A percentile compares a stretch with the other conserved stretches of the same genome.
phyloP scores from a whole-genome alignment of 257 asterid genomes.

The Lithospermum erythrorhizon region DNA sequence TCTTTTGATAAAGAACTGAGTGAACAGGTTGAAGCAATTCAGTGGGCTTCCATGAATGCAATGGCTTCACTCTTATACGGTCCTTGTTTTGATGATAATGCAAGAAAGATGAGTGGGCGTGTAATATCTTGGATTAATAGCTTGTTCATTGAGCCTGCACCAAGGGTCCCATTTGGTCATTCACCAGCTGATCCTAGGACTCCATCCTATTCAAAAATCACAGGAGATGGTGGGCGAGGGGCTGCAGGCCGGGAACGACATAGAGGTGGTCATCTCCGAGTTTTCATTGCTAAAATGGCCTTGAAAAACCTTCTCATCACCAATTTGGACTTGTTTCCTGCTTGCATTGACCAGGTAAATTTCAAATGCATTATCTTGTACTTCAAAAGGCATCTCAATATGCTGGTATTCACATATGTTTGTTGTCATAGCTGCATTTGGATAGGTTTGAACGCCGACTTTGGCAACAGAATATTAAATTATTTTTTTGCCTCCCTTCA shows the following conservation, averaged over 20 bases:
- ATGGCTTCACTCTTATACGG: constrained; percentile 97
- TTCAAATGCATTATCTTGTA: constrained; percentile 2
- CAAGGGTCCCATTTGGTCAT: constrained; percentile 93
- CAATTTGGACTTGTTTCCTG: constrained; percentile 93
- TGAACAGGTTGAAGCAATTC: constrained; percentile 98
- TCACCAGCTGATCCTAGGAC: constrained; percentile 99
- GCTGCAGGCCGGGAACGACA: constrained; percentile 82
- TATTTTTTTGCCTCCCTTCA: constrained; percentile 4
- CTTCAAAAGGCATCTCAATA: neutral
- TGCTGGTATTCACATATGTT: neutral
- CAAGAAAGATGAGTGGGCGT: constrained; percentile 99
- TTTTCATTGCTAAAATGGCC: constrained; percentile 87
- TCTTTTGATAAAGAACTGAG: constrained; percentile 88
- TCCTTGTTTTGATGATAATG: constrained; percentile 97
- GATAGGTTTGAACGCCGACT: neutral
- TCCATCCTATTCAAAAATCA: constrained; percentile 71
- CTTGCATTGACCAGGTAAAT: constrained; percentile 98
- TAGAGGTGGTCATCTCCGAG: constrained; percentile 90
- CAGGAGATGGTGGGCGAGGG: constrained; percentile 83
- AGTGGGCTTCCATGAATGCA: constrained; percentile 99
- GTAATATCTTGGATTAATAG: constrained; percentile 98
- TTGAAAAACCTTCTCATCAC: constrained; percentile 90
- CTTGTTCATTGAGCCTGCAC: constrained; percentile 93
- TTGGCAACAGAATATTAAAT: neutral
- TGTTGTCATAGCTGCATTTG: neutral